A percentile compares a stretch with the other conserved stretches of the same genome.
These are phyloP conservation scores for Globisporangium recalcitrans DNA, from an alignment of 352 stramenopile species.

Conservation along the genomic window DNA sequence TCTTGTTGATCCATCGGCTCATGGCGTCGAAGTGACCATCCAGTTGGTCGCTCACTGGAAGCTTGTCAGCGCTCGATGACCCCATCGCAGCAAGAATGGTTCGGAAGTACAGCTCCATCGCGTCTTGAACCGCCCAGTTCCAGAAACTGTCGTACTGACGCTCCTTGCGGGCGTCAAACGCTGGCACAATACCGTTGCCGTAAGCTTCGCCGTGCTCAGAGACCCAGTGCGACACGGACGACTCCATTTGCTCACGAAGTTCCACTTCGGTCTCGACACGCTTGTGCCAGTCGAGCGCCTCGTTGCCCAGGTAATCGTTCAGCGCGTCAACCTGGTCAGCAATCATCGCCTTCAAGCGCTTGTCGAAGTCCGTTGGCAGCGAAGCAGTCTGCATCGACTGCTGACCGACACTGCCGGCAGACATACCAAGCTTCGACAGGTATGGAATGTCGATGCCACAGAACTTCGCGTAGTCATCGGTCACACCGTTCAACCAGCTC, in stretches of 20 bases:
- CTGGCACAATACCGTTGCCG: conserved; percentile 38
- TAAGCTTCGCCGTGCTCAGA: conserved; percentile 60
- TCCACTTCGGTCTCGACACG: conserved; percentile 47
- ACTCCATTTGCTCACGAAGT: conserved; percentile 53
- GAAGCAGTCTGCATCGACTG: conserved; percentile 10
- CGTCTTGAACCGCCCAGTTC: conserved; percentile 77
- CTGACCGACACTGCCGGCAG: conserved; percentile 10
- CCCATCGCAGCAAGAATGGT: conserved; percentile 20
- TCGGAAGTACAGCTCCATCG: conserved; percentile 57
- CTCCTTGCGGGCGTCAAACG: conserved; percentile 72
- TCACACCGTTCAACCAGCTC: conserved; percentile 71
- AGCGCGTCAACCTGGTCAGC: conserved; percentile 45
- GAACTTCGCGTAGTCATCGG: conserved; percentile 72
- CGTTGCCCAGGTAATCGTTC: conserved; percentile 44
- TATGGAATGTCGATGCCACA: conserved; percentile 53
- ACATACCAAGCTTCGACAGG: conserved; percentile 32
- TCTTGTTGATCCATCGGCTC: background rate
- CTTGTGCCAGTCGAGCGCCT: conserved; percentile 44
- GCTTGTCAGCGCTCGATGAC: background rate
- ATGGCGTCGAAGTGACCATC: background rate
- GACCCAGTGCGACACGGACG: conserved; percentile 40
- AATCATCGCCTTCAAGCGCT: conserved; percentile 53
- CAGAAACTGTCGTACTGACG: conserved; percentile 76
- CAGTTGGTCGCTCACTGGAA: background rate
- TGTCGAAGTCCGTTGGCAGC: conserved; percentile 43